Evolutionary conservation across 2,329 filamentous ascomycete species (phyloP).

Genomic region (Gyromitra esculenta): DNA sequence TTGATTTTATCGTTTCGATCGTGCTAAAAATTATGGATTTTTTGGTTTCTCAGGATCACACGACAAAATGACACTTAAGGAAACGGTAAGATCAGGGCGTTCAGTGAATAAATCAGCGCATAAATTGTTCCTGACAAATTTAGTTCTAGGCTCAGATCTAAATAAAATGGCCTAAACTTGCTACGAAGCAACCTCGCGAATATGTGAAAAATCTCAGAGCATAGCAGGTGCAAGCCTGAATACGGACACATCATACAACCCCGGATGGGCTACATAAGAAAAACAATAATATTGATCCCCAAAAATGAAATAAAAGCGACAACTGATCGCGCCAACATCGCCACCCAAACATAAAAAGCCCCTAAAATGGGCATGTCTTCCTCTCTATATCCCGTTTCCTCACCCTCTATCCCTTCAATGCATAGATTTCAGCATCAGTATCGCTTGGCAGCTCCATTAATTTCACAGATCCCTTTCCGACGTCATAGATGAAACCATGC

Average conservation of each 20-base stretch:
- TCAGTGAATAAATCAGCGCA: background rate
- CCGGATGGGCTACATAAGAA: slow-evolving; percentile 20
- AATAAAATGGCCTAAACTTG: slow-evolving; percentile 13
- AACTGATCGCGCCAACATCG: slow-evolving; percentile 36
- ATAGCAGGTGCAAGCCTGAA: background rate
- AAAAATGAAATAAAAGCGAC: slow-evolving; percentile 19
- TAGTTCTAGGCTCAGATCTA: slow-evolving; percentile 5
- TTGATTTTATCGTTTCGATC: background rate
- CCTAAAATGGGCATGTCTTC: slow-evolving; percentile 13
- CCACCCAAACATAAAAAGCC: slow-evolving; percentile 18
- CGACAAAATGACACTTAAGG: slow-evolving; percentile 1
- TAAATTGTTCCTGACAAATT: slow-evolving; percentile 13
- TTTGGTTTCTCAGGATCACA: background rate
- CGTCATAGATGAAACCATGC: slow-evolving; percentile 72
- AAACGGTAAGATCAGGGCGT: background rate
- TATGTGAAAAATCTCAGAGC: slow-evolving; percentile 15
- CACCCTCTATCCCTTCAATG: slow-evolving; percentile 21
- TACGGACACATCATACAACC: slow-evolving; percentile 23
- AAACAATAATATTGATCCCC: slow-evolving; percentile 1
- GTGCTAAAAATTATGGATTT: slow-evolving; percentile 1
- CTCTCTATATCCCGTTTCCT: background rate
- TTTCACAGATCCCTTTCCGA: slow-evolving; percentile 46
- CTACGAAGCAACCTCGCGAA: slow-evolving; percentile 3
- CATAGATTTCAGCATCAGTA: slow-evolving; percentile 36
- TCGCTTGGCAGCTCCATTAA: slow-evolving; percentile 39